These are phyloP conservation scores for Stenocarpella maydis DNA, from an alignment of 2,329 filamentous ascomycete species.

Conservation along the genomic window DNA sequence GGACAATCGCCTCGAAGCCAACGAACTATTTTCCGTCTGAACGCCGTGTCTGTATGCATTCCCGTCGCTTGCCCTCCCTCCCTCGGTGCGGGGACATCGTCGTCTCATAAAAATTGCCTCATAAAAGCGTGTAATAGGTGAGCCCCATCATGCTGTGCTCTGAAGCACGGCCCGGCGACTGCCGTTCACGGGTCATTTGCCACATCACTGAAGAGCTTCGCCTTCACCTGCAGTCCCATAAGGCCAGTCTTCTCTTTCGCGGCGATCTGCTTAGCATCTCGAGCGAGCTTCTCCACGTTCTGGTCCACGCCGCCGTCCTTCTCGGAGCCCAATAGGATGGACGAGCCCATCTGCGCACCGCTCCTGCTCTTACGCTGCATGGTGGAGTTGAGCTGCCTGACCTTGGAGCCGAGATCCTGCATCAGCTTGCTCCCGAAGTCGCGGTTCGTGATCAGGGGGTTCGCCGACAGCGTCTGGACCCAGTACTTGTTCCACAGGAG, in stretches of 20 bases:
- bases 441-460: conserved; percentile 87
- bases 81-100: conserved; percentile 8
- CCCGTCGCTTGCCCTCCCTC: neutral
- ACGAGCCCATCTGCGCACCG: conserved; percentile 37
- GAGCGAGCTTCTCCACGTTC: conserved; percentile 67
- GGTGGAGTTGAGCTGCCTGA: conserved; percentile 66
- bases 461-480: conserved; percentile 94
- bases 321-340: conserved; percentile 36
- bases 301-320: conserved; percentile 50
- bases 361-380: conserved; percentile 46
- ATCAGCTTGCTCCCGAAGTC: conserved; percentile 95
- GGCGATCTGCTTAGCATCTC: conserved; percentile 67
- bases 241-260: conserved; percentile 70
- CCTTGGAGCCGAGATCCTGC: conserved; percentile 84
- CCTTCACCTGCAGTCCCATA: conserved; percentile 69
- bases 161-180: neutral
- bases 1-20: conserved; percentile 25
- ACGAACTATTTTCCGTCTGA: conserved; percentile 31
- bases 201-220: conserved; percentile 64
- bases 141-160: conserved; percentile 15
- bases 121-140: conserved; percentile 2
- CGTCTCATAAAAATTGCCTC: neutral
- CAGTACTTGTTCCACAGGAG: conserved; percentile 99
- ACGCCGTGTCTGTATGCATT: conserved; percentile 32
- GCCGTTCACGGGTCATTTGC: conserved; percentile 37